phyloP scores from a whole-genome alignment of 345 rosid species.

The Microcos paniculata region DNA sequence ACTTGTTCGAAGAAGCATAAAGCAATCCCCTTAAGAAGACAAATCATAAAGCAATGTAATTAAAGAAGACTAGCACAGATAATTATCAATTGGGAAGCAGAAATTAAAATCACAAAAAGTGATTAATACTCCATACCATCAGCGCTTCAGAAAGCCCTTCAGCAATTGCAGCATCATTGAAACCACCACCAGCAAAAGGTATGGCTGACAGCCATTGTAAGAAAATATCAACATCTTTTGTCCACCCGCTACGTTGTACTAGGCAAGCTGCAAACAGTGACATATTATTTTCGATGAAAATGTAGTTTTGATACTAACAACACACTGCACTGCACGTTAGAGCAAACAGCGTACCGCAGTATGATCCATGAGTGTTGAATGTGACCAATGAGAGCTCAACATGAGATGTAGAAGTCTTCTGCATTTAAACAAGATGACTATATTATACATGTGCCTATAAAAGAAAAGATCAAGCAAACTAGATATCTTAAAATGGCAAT shows the following conservation, averaged over 20 bases:
- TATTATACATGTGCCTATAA: background rate
- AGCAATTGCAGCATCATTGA: conserved; percentile 90
- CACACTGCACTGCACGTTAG: conserved; percentile 1
- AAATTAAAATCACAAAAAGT: conserved; percentile 1
- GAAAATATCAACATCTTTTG: conserved; percentile 77
- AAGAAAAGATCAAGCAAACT: conserved; percentile 16
- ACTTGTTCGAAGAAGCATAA: background rate
- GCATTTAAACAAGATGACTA: conserved; percentile 25
- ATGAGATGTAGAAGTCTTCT: conserved; percentile 60
- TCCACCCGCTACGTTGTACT: conserved; percentile 95
- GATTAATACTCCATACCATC: conserved; percentile 53
- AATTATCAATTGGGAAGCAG: conserved; percentile 4
- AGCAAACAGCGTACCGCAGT: conserved; percentile 46
- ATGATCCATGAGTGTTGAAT: conserved; percentile 81
- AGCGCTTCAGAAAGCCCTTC: conserved; percentile 97
- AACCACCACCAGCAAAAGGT: conserved; percentile 91
- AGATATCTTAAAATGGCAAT: background rate
- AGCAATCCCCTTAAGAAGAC: background rate
- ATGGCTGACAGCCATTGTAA: conserved; percentile 75
- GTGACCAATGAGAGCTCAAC: conserved; percentile 74
- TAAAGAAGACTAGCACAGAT: background rate
- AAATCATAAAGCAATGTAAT: background rate
- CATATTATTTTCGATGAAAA: background rate
- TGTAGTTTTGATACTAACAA: conserved; percentile 8
- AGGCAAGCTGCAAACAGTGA: conserved; percentile 57